Evolutionary conservation across 768 basidiomycete genomes (phyloP).

Genomic region (Agrocybe chaxingu): DNA sequence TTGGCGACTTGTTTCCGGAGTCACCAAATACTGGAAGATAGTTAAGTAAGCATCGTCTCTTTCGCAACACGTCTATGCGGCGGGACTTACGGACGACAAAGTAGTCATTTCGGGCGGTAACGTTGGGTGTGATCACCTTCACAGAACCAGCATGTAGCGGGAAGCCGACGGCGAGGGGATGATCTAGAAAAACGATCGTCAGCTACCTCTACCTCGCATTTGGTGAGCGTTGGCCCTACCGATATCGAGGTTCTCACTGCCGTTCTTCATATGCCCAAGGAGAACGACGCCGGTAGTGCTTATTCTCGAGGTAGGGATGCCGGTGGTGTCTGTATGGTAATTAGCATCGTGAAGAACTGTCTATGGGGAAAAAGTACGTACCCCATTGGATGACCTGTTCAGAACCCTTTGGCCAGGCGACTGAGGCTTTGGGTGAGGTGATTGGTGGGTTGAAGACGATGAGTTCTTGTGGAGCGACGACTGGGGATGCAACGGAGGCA

Average conservation of each 20-base stretch:
- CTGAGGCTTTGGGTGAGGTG: slow-evolving; percentile 28
- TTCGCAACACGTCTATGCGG: neutral
- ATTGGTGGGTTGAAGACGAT: slow-evolving; percentile 40
- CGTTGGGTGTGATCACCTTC: slow-evolving; percentile 35
- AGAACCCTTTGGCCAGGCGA: slow-evolving; percentile 35
- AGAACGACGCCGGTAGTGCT: slow-evolving; percentile 38
- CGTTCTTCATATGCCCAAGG: slow-evolving; percentile 38
- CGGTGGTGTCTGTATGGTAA: slow-evolving; percentile 20
- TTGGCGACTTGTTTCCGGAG: slow-evolving; percentile 32
- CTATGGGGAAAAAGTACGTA: neutral
- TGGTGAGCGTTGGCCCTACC: slow-evolving; percentile 28
- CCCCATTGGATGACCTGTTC: slow-evolving; percentile 42
- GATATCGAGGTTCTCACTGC: slow-evolving; percentile 48
- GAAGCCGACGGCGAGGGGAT: slow-evolving; percentile 43
- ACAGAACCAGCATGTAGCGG: slow-evolving; percentile 34
- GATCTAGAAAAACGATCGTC: slow-evolving; percentile 21
- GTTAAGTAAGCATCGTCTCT: neutral
- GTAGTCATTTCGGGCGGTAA: slow-evolving; percentile 35
- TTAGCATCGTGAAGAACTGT: neutral
- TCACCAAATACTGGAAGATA: slow-evolving; percentile 40
- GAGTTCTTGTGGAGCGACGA: slow-evolving; percentile 24
- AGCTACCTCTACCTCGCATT: neutral
- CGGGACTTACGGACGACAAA: slow-evolving; percentile 42
- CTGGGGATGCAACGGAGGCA: slow-evolving; percentile 15
- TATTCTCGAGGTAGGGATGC: slow-evolving; percentile 33